phyloP scores from a whole-genome alignment of 2,329 filamentous ascomycete genomes.

The Venturia carpophila region DNA sequence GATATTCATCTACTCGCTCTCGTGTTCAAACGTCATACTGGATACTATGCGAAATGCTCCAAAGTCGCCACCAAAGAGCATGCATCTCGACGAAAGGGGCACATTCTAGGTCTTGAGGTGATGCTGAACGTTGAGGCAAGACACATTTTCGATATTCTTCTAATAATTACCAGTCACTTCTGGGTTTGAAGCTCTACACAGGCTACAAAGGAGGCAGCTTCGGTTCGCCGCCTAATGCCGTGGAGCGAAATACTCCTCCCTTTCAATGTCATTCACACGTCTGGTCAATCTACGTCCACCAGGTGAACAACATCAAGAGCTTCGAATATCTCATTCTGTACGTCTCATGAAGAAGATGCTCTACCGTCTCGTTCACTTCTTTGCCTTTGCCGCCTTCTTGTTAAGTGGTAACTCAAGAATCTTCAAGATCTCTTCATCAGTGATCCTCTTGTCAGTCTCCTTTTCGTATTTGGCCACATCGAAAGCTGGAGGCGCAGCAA shows the following conservation, averaged over 20 bases:
- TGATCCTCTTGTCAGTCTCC: slow-evolving; percentile 96
- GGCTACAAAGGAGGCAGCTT: not conserved
- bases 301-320: not conserved
- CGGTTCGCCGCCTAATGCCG: not conserved
- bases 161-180: not conserved
- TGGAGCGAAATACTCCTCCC: not conserved
- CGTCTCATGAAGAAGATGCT: slow-evolving; percentile 38
- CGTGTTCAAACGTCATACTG: not conserved
- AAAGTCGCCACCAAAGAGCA: not conserved
- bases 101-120: not conserved
- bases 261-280: not conserved
- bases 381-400: slow-evolving; percentile 79
- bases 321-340: not conserved
- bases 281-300: not conserved
- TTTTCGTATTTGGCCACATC: slow-evolving; percentile 63
- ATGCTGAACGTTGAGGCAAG: not conserved
- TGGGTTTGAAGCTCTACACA: slow-evolving; percentile 8
- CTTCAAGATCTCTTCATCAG: slow-evolving; percentile 89
- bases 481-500: slow-evolving; percentile 66
- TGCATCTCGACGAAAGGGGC: slow-evolving; percentile 1
- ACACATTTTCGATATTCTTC: not conserved
- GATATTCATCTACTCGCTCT: not conserved
- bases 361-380: slow-evolving; percentile 75
- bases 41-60: not conserved
- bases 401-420: slow-evolving; percentile 81